Evolutionary conservation across 805 yeast species (phyloP), one percentile per base, ranked within the genome.

Genomic region (Cyberlindnera amylophila): DNA sequence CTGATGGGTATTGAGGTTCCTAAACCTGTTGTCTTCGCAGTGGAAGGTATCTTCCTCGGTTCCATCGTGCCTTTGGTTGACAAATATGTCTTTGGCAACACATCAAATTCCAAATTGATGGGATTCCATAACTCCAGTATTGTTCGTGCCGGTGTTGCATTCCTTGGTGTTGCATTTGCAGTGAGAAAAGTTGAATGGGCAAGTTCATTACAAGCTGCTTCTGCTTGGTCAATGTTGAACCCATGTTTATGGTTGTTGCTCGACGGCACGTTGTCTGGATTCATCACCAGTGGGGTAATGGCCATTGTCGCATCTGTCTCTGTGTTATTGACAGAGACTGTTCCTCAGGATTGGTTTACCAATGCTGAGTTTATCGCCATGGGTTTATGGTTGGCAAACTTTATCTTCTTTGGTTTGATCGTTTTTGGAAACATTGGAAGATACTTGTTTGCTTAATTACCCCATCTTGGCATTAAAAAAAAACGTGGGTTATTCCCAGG

Each of bases 351-450:
- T 79, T 55, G 83, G 86, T 4, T 65, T 74, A 38, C 67, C 77
- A 42, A 70, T 77, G 36, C 14, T 11, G 52, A 48, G n/a, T 48
- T 53, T 35, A 38, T 56, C 34, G 77, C 80, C 2, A 66, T 70
- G 24, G 60, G 74, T 57, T 63, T 79, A 26, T 78, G 79, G 75
- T 63, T 76, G 32, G 81, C 75, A 4, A 75, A 86, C 57, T 80
- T 81, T 63, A 75, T 78, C 58, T 83, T 82, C 63, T 70, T 82
- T 51, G 83, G 85, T 0, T 65, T 77, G 36, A 68, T 83, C 31
- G 70, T 82, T 19, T 81, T 82, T 62, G 88, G 90, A 15, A 82
- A 82, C 58, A 55, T 82, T 41, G 86, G 87, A 13, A 74, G 86
- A 58, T 75, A 69, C 44, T 60, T 79, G 34, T 75, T 65, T 47